Evolutionary conservation across 768 basidiomycete genomes (phyloP), one percentile per base, ranked within the genome.

Genomic region (Tulasnella sp.): DNA sequence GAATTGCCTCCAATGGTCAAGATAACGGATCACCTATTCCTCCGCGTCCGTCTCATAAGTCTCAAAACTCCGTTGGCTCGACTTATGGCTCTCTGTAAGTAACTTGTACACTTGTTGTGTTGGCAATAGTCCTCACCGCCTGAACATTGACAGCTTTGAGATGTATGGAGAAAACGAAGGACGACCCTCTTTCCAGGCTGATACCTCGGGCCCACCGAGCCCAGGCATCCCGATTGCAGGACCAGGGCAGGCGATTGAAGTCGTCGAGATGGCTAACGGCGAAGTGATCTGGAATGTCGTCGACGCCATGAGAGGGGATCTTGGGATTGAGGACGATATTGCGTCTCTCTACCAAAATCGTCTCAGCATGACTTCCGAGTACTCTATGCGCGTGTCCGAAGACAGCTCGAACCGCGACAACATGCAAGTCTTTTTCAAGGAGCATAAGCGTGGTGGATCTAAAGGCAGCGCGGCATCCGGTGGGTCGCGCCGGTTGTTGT

Each of bases 221-320:
- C 88, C 73, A 48, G 77, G 46, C 32, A 11, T 74, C 48, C 26
- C 77, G 16, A 42, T 29, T 29, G 74, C 67, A 67, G 74, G 75
- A 75, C 81, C 87, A 55, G 87, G 88, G 16, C 88, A 91, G 71
- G 93, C 91, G 5, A 85, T 95, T 40, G 92, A 95, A 84, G 88
- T 95, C 67, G 87, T 95, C 76, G 92, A 95, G 82, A 85, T 94
- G 81, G 92, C 92, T n/a, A 94, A 94, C 82, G 94, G 94, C 32
- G 91, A 94, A 83, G 93, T 92, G 10, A 90, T 95, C 79, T 95
- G 94, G 94, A 93, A 76, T 78, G 90, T 95, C 81, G 92, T 95
- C 71, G 93, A 94, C 81, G 92, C 92, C 18, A 85, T 95, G 80
- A 90, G 94, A 73, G 92, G 93, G 75, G 91, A 90, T 23, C 92